A percentile compares a stretch with the other conserved stretches of the same genome.
Conservation (phyloP, 2,329 filamentous ascomycete species). For the Sphaerulina musiva region DNA sequence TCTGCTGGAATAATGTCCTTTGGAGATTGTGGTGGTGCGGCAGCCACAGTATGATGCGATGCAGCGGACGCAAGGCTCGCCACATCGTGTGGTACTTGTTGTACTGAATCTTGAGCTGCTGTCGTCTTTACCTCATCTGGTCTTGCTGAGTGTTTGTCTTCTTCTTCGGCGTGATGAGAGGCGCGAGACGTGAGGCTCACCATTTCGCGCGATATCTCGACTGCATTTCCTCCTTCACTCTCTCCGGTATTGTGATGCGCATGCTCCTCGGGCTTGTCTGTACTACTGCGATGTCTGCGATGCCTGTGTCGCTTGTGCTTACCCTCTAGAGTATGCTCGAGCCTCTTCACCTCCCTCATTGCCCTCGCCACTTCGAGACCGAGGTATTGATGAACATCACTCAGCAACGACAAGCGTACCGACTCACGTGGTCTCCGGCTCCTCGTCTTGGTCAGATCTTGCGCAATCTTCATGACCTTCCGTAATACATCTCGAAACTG, state of each 20-base stretch:
- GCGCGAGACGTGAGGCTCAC: background rate
- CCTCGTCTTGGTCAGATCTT: background rate
- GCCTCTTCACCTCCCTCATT: slow-evolving; percentile 10
- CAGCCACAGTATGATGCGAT: no score
- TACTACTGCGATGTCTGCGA: background rate
- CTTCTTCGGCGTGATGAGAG: background rate
- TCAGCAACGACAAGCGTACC: slow-evolving; percentile 8
- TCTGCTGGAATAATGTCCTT: no score
- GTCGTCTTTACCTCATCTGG: no score
- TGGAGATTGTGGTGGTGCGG: no score
- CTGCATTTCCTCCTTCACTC: background rate
- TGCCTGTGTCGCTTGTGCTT: slow-evolving; percentile 1
- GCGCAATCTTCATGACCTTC: background rate
- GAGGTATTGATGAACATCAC: slow-evolving; percentile 1
- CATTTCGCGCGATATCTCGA: background rate
- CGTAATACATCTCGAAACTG: background rate
- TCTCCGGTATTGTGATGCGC: background rate
- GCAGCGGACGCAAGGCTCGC: no score
- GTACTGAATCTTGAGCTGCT: no score
- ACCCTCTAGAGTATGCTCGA: slow-evolving; percentile 7
- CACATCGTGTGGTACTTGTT: no score
- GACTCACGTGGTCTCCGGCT: background rate
- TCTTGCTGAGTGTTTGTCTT: background rate
- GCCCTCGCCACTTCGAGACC: background rate
- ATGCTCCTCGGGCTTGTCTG: background rate